Conservation (phyloP, 2,329 filamentous ascomycete species). For the Chalaropsis ovoidea region DNA sequence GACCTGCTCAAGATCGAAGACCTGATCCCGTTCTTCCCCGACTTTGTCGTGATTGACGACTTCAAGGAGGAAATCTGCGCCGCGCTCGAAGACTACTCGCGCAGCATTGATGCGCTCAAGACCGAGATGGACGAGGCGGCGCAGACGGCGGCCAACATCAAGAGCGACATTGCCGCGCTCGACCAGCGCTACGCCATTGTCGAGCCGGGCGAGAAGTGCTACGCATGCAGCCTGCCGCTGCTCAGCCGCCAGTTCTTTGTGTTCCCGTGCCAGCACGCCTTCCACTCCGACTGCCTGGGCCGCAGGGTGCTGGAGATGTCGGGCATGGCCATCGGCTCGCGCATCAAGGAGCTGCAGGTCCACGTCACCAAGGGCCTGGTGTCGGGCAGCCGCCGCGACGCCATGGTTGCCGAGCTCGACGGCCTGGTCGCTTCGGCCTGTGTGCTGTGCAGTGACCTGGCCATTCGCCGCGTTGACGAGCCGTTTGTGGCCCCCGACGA, state of each 20-base stretch:
- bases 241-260: constrained; percentile 93
- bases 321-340: constrained; percentile 61
- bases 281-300: constrained; percentile 89
- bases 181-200: constrained; percentile 91
- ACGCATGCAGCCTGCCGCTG: constrained; percentile 74
- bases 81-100: constrained; percentile 85
- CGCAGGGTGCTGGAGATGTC: constrained; percentile 74
- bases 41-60: constrained; percentile 97
- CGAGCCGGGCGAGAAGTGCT: constrained; percentile 89
- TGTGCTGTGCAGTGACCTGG: constrained; percentile 88
- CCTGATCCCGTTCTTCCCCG: constrained; percentile 93
- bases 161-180: constrained; percentile 73
- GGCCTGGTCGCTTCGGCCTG: constrained; percentile 82
- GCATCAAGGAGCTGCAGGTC: constrained; percentile 76
- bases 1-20: constrained; percentile 92
- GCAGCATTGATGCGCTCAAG: constrained; percentile 78
- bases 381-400: constrained; percentile 62
- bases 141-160: constrained; percentile 80
- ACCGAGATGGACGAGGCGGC: constrained; percentile 94
- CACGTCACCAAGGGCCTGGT: constrained; percentile 70
- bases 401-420: constrained; percentile 79
- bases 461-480: constrained; percentile 88
- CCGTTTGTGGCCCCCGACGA: constrained; percentile 72
- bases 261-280: constrained; percentile 95
- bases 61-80: constrained; percentile 98